Evolutionary conservation across 176 grass and related monocot species (phyloP), one percentile per base, ranked within the genome.

Genomic region (Zizania latifolia): DNA sequence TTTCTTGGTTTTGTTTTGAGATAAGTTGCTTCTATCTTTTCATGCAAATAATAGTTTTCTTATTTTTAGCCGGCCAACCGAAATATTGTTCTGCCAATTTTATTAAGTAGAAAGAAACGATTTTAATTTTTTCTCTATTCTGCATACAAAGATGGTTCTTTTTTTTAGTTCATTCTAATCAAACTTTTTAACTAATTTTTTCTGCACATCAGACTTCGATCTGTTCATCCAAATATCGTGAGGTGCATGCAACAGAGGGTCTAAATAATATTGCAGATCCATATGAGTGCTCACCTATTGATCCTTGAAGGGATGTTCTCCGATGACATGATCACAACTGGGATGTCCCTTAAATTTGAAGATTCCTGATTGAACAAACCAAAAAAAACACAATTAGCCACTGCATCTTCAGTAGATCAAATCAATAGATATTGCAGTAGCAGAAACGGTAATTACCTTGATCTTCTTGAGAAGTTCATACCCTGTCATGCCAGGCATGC

Each of bases 291-390:
- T 89, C 78, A 93, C 94, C 94, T 93, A 43, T 87, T 91, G 82
- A 98, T 98, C 71, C 94, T 85, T 69, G 91, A 94, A 83, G 91
- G 94, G 10, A 94, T 90, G 87, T 94, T 94, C 78, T 98, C 94
- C 1, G 91, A 94, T 32, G 94, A 98, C 94, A 98, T 98, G 71
- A 98, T 98, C 57, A 94, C 89, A 68, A 98, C 94, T 2, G 94
- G 94, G 45, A 93, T 93, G 72, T 97, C 88, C 75, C 74, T 85
- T 12, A 91, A 72, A 86, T 84, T 89, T 2, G 94, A 84, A 14
- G 94, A 93, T 35, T 89, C 90, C 94, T 97, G 79, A 24, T 66
- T 50, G 65, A 73, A 50, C 48, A 82, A 66, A 78, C 40, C 15
- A 83, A 34, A 64, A 17, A 51, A 46, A 19, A 2, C 35, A 72